Percentiles rank a stretch among this genome's conserved stretches.
These are phyloP conservation scores for Xylariaceae sp. DNA, from an alignment of 2,329 filamentous ascomycete species.

Conservation along the genomic window DNA sequence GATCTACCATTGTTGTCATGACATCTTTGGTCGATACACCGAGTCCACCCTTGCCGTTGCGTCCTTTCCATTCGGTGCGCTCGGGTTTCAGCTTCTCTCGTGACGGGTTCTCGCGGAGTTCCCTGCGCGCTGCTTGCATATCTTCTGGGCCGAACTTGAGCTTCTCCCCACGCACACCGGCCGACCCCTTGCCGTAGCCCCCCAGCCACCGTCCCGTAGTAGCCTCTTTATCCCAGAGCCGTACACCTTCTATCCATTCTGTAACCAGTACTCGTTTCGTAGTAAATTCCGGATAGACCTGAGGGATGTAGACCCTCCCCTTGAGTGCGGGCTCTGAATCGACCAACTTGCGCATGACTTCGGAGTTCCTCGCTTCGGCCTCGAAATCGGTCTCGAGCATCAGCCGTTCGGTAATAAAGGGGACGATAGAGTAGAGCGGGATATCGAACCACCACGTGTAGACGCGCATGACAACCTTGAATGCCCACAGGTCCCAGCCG, in stretches of 20 bases:
- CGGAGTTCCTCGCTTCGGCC: conserved; percentile 84
- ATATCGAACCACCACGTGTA: conserved; percentile 89
- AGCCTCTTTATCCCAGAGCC: conserved; percentile 84
- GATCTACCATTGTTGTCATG: conserved; percentile 93
- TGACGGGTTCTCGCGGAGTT: conserved; percentile 46
- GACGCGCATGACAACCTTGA: conserved; percentile 76
- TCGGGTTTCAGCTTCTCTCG: conserved; percentile 69
- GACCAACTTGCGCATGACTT: conserved; percentile 75
- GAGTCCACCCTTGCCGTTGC: conserved; percentile 68
- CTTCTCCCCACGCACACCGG: conserved; percentile 65
- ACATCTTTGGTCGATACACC: conserved; percentile 78
- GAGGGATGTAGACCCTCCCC: conserved; percentile 80
- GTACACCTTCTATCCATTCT: conserved; percentile 94
- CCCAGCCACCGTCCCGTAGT: conserved; percentile 75
- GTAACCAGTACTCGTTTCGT: conserved; percentile 83
- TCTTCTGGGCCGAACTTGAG: conserved; percentile 47
- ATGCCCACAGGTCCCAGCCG: conserved; percentile 91
- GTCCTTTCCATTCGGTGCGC: conserved; percentile 71
- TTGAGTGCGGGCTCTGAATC: conserved; percentile 68
- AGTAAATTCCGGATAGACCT: conserved; percentile 75
- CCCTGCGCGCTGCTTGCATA: conserved; percentile 39
- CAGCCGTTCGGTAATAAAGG: conserved; percentile 88
- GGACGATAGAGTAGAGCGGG: conserved; percentile 85
- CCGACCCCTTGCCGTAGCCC: conserved; percentile 68
- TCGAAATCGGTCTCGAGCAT: conserved; percentile 91